Conservation (phyloP, 164 flowering plant genomes). For the Echeveria elegans region DNA sequence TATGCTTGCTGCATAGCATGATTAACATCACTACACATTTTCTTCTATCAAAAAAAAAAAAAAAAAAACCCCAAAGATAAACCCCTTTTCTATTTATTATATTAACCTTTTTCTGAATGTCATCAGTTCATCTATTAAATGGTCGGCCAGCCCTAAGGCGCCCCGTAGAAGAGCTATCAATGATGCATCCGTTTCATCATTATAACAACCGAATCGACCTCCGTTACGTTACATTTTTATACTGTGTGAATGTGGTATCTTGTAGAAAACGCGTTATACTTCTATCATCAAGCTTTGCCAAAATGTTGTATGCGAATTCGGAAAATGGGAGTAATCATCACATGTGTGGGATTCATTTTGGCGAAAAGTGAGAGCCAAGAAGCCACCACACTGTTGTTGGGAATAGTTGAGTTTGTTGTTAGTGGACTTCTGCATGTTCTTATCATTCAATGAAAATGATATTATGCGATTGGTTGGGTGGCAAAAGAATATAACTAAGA, state of each 20-base stretch:
- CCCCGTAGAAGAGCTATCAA: not conserved
- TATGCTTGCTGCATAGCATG: not conserved
- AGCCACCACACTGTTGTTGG: not conserved
- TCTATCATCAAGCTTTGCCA: conserved; percentile 4
- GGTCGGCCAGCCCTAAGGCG: conserved; percentile 5
- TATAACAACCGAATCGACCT: not conserved
- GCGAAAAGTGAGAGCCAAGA: conserved; percentile 1
- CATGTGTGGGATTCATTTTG: not conserved
- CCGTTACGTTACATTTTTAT: conserved; percentile 3
- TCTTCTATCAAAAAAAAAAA: not conserved
- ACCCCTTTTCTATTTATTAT: not conserved
- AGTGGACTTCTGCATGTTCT: conserved; percentile 6
- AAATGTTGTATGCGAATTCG: not conserved
- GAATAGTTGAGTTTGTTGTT: conserved; percentile 2
- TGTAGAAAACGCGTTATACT: not conserved
- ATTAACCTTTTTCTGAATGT: not conserved
- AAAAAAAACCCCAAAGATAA: not conserved
- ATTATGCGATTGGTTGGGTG: conserved; percentile 5
- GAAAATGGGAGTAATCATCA: not conserved
- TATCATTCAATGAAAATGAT: conserved; percentile 6
- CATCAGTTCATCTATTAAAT: not conserved
- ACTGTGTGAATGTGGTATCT: not conserved
- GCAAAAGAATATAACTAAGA: conserved; percentile 3
- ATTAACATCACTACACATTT: not conserved
- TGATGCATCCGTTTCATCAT: conserved; percentile 6